Conservation (phyloP, 1,284 basidiomycete genomes). For the Ustilago shanxiensis region DNA sequence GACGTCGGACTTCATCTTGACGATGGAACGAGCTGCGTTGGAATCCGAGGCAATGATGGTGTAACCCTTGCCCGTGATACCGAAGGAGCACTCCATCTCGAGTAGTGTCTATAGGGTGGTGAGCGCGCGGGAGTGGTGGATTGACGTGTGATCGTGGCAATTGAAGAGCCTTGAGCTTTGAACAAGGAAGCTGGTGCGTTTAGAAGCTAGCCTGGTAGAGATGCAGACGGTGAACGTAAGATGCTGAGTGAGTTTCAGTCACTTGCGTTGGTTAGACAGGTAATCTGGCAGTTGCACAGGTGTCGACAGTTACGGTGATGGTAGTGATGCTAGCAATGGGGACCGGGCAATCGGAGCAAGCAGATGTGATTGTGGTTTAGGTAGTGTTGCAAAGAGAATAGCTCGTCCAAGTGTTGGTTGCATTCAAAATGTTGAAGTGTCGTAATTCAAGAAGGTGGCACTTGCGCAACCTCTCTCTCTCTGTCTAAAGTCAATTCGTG, state of each 20-base stretch:
- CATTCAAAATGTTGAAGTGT: constrained; percentile 2
- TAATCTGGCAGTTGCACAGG: too few relatives aligned
- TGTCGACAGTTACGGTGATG: background rate
- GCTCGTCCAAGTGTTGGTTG: constrained; percentile 2
- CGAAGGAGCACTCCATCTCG: constrained; percentile 73
- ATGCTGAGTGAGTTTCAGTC: background rate
- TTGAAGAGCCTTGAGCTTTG: background rate
- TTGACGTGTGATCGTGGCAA: background rate
- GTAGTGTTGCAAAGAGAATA: background rate
- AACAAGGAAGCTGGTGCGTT: background rate
- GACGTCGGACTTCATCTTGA: constrained; percentile 97
- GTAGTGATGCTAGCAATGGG: background rate
- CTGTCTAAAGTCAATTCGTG: background rate
- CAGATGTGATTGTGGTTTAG: background rate
- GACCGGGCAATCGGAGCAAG: background rate
- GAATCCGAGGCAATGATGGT: constrained; percentile 82
- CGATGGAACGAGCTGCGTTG: constrained; percentile 87
- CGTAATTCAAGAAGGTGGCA: constrained; percentile 33
- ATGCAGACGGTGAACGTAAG: background rate
- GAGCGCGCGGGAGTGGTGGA: background rate
- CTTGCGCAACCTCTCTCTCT: constrained; percentile 38
- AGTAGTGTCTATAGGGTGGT: background rate
- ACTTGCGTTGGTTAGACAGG: background rate
- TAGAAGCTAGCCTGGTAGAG: background rate
- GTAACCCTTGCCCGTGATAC: constrained; percentile 71